Evolutionary conservation across 345 rosid species (phyloP), one percentile per base, ranked within the genome.

Genomic region (Kandelia obovata): DNA sequence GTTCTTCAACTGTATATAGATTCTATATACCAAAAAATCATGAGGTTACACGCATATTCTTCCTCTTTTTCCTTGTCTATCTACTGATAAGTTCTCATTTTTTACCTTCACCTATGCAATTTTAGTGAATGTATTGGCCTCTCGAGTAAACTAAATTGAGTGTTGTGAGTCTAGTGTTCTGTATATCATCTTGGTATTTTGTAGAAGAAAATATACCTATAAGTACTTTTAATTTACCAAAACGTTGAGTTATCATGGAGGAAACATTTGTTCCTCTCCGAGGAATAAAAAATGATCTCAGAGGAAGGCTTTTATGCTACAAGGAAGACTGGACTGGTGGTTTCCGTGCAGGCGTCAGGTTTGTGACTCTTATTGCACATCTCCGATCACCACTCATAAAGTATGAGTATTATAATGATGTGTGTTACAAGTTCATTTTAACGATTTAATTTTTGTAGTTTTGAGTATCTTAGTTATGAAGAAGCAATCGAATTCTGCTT

Each of bases 251-350:
- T 69, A 71, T 68, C 69, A 87, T 91, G 91, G 95, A 89, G 82
- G 97, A 94, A 77, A 91, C 90, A 71, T 91, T 89, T 81, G 91
- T 88, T 34, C 97, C 97, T 20, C 87, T 91, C 55, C 90, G 82
- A 0, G 96, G 98, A 26, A 91, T 94, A 69, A 91, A 85, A 79
- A 87, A 87, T 68, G 98, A 94, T 78, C 71, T 91, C 65, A 79
- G 71, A 57, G 96, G 95, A 66, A 87, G 97, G 78, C 73, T 87
- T 74, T 73, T 67, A 77, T 94, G 95, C 78, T 94, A 94, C 83
- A 94, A 87, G 82, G 91, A 91, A 82, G 98, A 94, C 46, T 94
- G 98, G 98, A 81, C 68, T 53, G 80, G 96, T 76, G 96, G 98
- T 59, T 59, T 94, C 63, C 78, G 77, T 59, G 90, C 98, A 52